Conservation (phyloP, 2,329 filamentous ascomycete species). For the Pseudogymnoascus sp. region DNA sequence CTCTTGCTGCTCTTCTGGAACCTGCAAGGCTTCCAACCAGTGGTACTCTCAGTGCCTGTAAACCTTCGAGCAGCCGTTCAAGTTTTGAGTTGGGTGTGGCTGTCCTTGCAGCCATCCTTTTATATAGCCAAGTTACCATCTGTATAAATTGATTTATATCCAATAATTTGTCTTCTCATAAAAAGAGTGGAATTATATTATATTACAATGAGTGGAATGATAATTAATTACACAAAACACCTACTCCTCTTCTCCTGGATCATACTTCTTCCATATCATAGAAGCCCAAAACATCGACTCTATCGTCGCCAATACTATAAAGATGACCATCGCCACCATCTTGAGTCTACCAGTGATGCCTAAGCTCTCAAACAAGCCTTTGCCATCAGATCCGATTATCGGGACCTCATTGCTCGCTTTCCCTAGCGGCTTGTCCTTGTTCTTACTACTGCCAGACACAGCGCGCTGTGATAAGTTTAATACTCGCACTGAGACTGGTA, state of each 20-base stretch:
- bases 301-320: background rate
- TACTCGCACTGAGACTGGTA: background rate
- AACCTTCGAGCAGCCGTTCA: background rate
- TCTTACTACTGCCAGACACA: background rate
- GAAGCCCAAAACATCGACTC: background rate
- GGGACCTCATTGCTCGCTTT: background rate
- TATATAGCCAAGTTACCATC: background rate
- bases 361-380: background rate
- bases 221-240: background rate
- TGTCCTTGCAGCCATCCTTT: background rate
- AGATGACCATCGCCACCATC: background rate
- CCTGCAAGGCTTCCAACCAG: background rate
- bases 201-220: background rate
- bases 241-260: background rate
- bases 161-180: no score
- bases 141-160: background rate
- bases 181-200: background rate
- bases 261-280: background rate
- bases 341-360: background rate
- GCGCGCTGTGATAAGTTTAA: background rate
- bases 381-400: background rate
- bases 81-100: background rate
- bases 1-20: background rate
- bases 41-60: conserved; percentile 6
- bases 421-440: background rate